These are phyloP conservation scores for Chlamydomonas sphaeroides DNA, from an alignment of 139 green algal species.

Conservation along the genomic window DNA sequence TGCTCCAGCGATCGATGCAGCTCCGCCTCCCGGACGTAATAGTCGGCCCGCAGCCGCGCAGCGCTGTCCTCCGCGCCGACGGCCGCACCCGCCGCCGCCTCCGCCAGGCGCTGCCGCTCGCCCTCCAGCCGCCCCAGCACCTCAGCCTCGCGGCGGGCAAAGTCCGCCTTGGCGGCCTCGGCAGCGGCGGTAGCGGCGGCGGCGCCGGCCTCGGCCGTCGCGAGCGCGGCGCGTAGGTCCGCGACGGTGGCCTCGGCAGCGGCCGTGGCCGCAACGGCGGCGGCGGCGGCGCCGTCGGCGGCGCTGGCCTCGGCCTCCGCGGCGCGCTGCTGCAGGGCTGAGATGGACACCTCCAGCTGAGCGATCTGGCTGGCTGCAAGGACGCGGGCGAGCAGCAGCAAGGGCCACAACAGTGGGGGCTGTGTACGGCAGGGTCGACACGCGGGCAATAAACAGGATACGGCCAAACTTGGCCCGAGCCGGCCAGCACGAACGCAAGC, in stretches of 20 bases:
- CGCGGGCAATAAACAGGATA: no score
- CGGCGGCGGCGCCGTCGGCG: background rate
- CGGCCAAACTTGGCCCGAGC: no score
- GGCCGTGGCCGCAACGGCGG: background rate
- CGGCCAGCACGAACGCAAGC: background rate
- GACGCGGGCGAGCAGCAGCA: background rate
- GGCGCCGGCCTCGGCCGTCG: background rate
- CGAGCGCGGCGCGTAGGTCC: background rate
- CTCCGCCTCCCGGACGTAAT: conserved; percentile 24
- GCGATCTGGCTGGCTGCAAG: background rate
- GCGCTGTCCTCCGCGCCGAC: conserved; percentile 4
- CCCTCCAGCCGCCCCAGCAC: conserved; percentile 10
- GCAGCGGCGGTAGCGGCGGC: background rate
- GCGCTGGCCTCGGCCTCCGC: background rate
- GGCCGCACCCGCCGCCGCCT: no score
- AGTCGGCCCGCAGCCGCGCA: background rate
- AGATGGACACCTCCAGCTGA: background rate
- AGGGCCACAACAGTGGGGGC: no score
- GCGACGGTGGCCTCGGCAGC: background rate
- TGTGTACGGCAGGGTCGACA: no score
- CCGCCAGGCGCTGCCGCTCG: conserved; percentile 2
- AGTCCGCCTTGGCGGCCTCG: background rate
- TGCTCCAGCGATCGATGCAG: background rate
- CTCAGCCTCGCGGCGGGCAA: background rate
- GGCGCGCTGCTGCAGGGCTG: background rate